Evolutionary conservation across 345 rosid species (phyloP), one percentile per base, ranked within the genome.

Genomic region (Brassica cretica): DNA sequence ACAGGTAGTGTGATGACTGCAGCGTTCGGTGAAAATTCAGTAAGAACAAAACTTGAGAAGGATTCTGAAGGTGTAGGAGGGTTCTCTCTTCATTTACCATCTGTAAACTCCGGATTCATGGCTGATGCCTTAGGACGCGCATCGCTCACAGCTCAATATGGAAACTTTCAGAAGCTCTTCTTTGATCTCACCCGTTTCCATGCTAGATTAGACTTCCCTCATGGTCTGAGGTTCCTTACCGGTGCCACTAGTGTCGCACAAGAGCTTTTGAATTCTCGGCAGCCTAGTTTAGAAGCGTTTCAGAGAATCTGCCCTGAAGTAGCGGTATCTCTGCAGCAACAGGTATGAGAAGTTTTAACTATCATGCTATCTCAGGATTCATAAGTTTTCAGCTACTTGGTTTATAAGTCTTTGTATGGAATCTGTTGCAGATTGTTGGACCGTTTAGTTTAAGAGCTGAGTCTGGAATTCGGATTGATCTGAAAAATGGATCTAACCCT

Each of bases 251-350:
- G 53, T 49, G 79, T 91, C 46, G 89, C 91, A 25, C 90, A 86
- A 80, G 93, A 89, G 65, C 76, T 87, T 77, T 61, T 89, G 44
- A 82, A 87, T 79, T 90, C 97, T 27, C 88, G 67, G 53, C 89
- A 75, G 82, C 98, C 93, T 64, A 82, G 70, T 37, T 15, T 82
- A 71, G 91, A 84, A 71, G 81, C 90, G 14, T 64, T 91, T 72
- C 87, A 83, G 76, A 86, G 85, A 32, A 80, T 91, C 70, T 86
- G 91, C 83, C 99, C 58, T 30, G 82, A 76, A 32, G 85, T 85
- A 68, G 78, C 81, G 27, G 30, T 95, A 80, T 95, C 98, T 72
- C 74, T 95, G 75, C 99, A 91, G 80, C 99, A 95, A 76, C 99
- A 93, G 97, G 98, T 93, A 84, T 27, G 25, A 85, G 53, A 16